phyloP scores from a whole-genome alignment of 2,329 filamentous ascomycete species.

The Penicillium corylophilum region DNA sequence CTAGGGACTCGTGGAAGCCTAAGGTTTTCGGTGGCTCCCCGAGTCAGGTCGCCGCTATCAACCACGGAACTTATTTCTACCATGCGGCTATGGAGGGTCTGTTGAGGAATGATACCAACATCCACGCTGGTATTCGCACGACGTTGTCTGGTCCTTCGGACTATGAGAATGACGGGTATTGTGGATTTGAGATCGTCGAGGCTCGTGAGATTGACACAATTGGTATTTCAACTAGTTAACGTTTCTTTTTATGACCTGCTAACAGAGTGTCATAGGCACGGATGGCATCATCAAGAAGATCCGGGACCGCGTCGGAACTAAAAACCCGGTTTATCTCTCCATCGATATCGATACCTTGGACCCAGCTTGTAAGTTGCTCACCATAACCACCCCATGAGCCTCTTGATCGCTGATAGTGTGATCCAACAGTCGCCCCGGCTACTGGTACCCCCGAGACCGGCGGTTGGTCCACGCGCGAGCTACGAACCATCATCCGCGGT shows the following conservation, averaged over 20 bases:
- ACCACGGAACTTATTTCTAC: conserved; percentile 88
- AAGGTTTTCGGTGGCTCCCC: conserved; percentile 85
- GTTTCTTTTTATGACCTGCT: background rate
- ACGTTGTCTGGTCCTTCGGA: conserved; percentile 75
- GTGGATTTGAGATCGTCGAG: conserved; percentile 79
- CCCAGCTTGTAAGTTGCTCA: conserved; percentile 64
- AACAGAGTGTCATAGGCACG: conserved; percentile 39
- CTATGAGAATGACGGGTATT: conserved; percentile 83
- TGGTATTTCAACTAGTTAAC: conserved; percentile 40
- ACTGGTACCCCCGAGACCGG: conserved; percentile 63
- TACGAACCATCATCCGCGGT: conserved; percentile 59
- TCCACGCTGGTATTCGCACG: conserved; percentile 83
- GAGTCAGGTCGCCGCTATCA: conserved; percentile 71
- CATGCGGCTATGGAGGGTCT: conserved; percentile 76
- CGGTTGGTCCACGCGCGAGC: conserved; percentile 61
- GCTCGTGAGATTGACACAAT: conserved; percentile 69
- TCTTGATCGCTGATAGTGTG: background rate
- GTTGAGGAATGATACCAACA: conserved; percentile 77
- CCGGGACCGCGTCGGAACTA: conserved; percentile 69
- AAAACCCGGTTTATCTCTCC: conserved; percentile 74
- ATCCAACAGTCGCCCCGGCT: conserved; percentile 38
- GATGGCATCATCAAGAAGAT: conserved; percentile 79
- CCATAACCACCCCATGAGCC: background rate
- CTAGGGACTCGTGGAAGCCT: conserved; percentile 65
- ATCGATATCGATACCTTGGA: conserved; percentile 89